Evolutionary conservation across 345 rosid species (phyloP), one percentile per base, ranked within the genome.

Genomic region (Sonneratia alba): DNA sequence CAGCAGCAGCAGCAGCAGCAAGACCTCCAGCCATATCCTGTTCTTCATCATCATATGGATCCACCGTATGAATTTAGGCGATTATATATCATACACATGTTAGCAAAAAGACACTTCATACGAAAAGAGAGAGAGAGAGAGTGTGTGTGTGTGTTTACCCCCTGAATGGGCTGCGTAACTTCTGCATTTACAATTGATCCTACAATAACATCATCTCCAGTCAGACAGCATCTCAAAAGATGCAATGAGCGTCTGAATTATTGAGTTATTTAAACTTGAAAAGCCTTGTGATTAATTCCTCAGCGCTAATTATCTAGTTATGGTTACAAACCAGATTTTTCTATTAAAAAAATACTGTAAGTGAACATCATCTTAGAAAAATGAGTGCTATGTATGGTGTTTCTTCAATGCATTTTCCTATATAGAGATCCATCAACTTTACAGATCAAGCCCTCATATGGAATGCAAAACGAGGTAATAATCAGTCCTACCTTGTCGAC

Each of bases 1-100:
- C 27, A 47, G n/a, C n/a, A n/a, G n/a, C 47, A 21, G 73, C 37
- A 55, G 63, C 57, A 57, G 66, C 69, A 38, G 48, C 27, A 47
- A 82, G 57, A 70, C 72, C 77, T 59, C 74, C 74, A 68, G 59
- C 38, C 53, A 74, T 13, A 72, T 68, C 84, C 87, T 85, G 84
- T 6, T 70, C 73, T 21, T 51, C 51, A 38, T 16, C 19, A 53
- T 4, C 38, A 37, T 6, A 21, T 22, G 5, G 8, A 55, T 70
- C 63, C 16, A 59, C 27, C 9, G 9, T 21, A 59, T 59, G 10
- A 59, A 59, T 21, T n/a, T 12, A 4, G 64, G 11, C 34, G 27
- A 59, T 4, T 27, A 27, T 11, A 22, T 36, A 42, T 42, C 10
- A 42, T 42, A 9, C 32, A 27, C 32, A 1, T 27, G 32, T 27